A percentile compares a stretch with the other conserved stretches of the same genome.
Conservation (phyloP, 768 basidiomycete species). For the Mycena latifolia region DNA sequence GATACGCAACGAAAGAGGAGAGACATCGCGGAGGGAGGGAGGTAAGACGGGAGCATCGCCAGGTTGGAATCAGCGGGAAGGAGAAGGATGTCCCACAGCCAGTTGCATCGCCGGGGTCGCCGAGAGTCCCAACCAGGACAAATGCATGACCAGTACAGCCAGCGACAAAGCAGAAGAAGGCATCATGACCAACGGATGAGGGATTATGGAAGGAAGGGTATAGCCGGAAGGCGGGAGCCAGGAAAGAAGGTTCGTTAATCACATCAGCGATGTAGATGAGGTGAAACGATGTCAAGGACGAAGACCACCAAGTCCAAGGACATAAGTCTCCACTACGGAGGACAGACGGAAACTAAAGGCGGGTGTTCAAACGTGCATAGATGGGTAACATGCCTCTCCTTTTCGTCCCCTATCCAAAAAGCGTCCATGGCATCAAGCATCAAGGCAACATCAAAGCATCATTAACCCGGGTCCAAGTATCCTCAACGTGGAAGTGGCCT, state of each 20-base stretch:
- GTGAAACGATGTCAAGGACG: no score
- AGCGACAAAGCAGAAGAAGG: background rate
- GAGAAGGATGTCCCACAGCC: no score
- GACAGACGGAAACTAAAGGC: background rate
- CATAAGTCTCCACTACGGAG: no score
- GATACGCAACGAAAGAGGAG: no score
- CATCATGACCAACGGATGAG: no score
- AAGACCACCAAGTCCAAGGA: no score
- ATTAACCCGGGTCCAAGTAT: background rate
- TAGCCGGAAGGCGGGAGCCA: no score
- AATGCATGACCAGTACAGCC: background rate
- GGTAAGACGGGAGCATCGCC: no score
- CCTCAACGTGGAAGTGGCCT: background rate
- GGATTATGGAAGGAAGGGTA: background rate
- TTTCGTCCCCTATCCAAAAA: background rate
- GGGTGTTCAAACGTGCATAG: no score
- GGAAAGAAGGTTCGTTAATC: conserved; percentile 1
- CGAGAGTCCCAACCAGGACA: background rate
- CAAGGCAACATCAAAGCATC: no score
- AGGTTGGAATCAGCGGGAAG: no score
- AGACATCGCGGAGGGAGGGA: no score
- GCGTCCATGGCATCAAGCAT: background rate
- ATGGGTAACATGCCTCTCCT: background rate
- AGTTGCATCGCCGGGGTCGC: background rate
- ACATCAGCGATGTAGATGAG: background rate